Percentiles rank a stretch among this genome's conserved stretches.
Evolutionary conservation across 257 asterid species (phyloP).

Genomic region (Mentha longifolia): DNA sequence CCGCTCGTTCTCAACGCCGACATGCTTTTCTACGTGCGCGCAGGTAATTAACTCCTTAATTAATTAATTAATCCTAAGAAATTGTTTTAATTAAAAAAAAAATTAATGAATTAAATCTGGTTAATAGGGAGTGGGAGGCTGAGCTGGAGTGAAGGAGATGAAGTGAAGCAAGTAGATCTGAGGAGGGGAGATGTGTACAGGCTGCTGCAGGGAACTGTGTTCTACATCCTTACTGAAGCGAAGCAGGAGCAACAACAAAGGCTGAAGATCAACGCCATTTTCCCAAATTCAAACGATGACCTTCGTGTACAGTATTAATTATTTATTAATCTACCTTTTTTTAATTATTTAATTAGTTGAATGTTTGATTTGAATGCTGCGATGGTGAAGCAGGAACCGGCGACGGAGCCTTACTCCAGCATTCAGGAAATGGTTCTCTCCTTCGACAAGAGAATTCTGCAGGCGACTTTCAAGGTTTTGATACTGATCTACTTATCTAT

Average conservation of each 20-base stretch:
- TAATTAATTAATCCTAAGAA: too few species aligned
- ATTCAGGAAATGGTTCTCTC: conserved; percentile 74
- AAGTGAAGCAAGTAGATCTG: conserved; percentile 34
- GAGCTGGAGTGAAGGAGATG: conserved; percentile 60
- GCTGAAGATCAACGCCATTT: conserved; percentile 70
- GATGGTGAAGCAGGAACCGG: conserved; percentile 46
- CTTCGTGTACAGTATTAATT: conserved; percentile 51
- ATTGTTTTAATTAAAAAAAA: too few species aligned
- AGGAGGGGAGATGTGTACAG: conserved; percentile 65
- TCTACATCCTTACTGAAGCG: conserved; percentile 44
- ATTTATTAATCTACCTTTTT: too few species aligned
- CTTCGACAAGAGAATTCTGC: conserved; percentile 61
- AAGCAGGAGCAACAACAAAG: conserved; percentile 34
- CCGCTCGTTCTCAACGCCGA: conserved; percentile 66
- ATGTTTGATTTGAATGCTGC: not conserved
- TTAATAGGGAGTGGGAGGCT: conserved; percentile 70
- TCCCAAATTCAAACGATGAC: conserved; percentile 45
- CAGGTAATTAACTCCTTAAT: conserved; percentile 40
- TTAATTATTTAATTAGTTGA: too few species aligned
- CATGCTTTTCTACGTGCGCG: conserved; percentile 73
- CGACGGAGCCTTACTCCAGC: conserved; percentile 59
- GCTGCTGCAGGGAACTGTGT: conserved; percentile 55
- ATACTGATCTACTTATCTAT: too few species aligned
- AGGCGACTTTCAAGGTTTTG: conserved; percentile 53
- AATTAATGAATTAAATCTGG: too few species aligned